These are phyloP conservation scores for Kodamaea plutei DNA, from an alignment of 1,139 yeast genomes.

Conservation along the genomic window DNA sequence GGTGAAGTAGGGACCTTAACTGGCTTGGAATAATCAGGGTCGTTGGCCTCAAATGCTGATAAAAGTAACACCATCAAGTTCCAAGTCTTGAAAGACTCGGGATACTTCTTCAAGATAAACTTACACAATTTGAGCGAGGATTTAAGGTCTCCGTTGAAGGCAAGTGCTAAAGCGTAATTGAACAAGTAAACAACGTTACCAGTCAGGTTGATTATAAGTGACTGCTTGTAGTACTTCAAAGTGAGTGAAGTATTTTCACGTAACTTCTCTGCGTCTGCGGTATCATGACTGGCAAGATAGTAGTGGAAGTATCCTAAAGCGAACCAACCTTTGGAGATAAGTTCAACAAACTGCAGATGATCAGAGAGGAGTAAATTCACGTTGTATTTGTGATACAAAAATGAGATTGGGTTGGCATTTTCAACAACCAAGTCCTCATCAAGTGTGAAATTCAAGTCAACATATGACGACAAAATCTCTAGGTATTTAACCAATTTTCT, in stretches of 20 bases:
- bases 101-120: conserved; percentile 40
- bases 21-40: conserved; percentile 16
- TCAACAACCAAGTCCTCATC: conserved; percentile 9
- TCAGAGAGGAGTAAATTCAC: conserved; percentile 30
- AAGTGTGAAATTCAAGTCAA: conserved; percentile 27
- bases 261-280: conserved; percentile 22
- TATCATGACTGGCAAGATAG: conserved; percentile 27
- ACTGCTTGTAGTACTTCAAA: conserved; percentile 30
- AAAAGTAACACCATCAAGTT: conserved; percentile 36
- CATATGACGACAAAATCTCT: conserved; percentile 18
- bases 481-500: conserved; percentile 23
- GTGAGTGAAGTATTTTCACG: conserved; percentile 15
- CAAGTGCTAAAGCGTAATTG: conserved; percentile 36
- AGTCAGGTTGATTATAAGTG: conserved; percentile 38
- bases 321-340: conserved; percentile 38
- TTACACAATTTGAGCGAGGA: conserved; percentile 38
- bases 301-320: conserved; percentile 34
- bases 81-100: conserved; percentile 46
- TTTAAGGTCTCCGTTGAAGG: conserved; percentile 24
- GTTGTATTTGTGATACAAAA: conserved; percentile 37
- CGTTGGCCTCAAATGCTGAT: conserved; percentile 26
- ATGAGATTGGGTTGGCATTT: conserved; percentile 24
- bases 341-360: conserved; percentile 26
- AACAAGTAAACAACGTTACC: conserved; percentile 31
- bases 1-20: conserved; percentile 7